Evolutionary conservation across 108 stramenopile species (phyloP).

Genomic region (Cylindrotheca fusiformis): DNA sequence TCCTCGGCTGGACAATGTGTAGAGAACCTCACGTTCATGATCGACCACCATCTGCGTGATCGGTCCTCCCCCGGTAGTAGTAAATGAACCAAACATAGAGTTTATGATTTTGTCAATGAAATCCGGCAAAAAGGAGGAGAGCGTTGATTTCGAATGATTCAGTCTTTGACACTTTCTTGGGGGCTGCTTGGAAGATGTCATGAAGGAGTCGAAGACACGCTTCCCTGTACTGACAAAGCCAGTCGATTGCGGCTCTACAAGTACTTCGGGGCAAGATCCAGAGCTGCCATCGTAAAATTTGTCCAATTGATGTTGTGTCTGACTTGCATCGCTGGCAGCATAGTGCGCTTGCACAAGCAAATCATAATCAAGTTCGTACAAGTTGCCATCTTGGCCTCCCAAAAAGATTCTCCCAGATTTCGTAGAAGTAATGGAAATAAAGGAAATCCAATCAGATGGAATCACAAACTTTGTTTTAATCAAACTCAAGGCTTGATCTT

Average conservation of each 20-base stretch:
- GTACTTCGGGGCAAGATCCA: conserved; percentile 20
- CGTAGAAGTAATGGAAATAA: conserved; percentile 75
- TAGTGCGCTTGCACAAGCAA: conserved; percentile 18
- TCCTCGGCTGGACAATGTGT: conserved; percentile 72
- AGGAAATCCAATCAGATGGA: conserved; percentile 85
- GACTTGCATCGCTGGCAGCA: conserved; percentile 9
- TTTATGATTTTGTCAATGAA: conserved; percentile 40
- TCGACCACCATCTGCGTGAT: conserved; percentile 71
- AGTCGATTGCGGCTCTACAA: conserved; percentile 16
- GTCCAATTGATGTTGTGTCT: conserved; percentile 33
- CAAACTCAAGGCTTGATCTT: conserved; percentile 21
- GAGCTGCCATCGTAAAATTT: conserved; percentile 46
- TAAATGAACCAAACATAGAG: conserved; percentile 35
- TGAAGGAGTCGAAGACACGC: conserved; percentile 40
- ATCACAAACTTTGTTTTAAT: conserved; percentile 82
- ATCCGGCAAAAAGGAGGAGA: conserved; percentile 57
- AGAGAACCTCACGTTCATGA: conserved; percentile 65
- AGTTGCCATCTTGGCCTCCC: conserved; percentile 92
- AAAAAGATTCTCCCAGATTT: conserved; percentile 88
- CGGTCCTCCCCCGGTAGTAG: conserved; percentile 63
- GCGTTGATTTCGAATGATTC: conserved; percentile 58
- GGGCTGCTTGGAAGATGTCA: conserved; percentile 24
- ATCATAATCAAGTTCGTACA: conserved; percentile 93
- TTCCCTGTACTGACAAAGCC: conserved; percentile 44
- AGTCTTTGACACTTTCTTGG: conserved; percentile 81